Evolutionary conservation across 108 stramenopile species (phyloP), one percentile per base, ranked within the genome.

Genomic region (Nitzschia sp.): DNA sequence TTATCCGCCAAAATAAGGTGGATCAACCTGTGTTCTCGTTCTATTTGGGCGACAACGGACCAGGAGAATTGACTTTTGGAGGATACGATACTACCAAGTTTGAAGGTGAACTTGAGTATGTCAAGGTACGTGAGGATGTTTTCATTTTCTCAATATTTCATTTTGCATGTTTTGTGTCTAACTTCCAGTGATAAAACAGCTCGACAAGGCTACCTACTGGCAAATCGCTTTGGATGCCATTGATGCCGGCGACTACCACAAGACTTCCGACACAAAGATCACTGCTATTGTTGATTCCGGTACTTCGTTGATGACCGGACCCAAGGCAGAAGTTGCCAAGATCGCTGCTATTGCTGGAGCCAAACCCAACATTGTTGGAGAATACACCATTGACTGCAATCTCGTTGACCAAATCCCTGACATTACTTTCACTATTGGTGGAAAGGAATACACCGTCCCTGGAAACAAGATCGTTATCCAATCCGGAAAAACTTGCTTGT

Each of bases 31-130:
- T 97, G 40, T 98, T 99, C 80, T 89, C 95, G 34, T 98, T 99
- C 72, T 96, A 94, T 81, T 85, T 99, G 63, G 97, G 95, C 12
- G 89, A 97, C 77, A 83, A 95, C 53, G 56, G 38, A 8, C 86
- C 83, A 41, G 98, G 99, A 17, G 99, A 98, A 83, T 81, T 99
- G 54, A 94, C 92, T 12, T 80, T 99, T 70, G 99, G 99, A 44
- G 99, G 95, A 39, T 86, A 86, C 66, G 96, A 98, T 66, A 59
- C 82, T 1, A 71, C 70, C 34, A 85, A 87, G 55, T 93, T 89
- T 71, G 82, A 71, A 29, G 87, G 87, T 22, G 87, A 88, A 19
- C 83, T 91, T 79, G 64, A 78, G 58, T 96, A 80, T 71, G 87
- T 83, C 67, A 76, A 90, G 61, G 61, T 62, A 62, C 21, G 61